phyloP scores from a whole-genome alignment of 2,329 filamentous ascomycete species.

The Aureobasidium leucospermi region DNA sequence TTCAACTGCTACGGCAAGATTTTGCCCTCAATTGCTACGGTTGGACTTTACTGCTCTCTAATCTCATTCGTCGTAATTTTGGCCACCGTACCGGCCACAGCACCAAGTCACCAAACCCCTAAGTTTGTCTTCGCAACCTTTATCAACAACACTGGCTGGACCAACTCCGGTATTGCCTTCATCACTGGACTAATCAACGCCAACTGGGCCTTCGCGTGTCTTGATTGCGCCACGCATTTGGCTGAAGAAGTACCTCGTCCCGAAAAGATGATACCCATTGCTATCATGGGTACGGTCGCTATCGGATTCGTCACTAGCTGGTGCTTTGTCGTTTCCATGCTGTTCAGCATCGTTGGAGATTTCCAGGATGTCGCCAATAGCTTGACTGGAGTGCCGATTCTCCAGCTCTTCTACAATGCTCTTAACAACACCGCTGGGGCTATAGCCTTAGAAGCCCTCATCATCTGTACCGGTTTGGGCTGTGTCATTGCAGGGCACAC shows the following conservation, averaged over 20 bases:
- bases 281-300: constrained; percentile 42
- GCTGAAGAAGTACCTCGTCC: constrained; percentile 44
- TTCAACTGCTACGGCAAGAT: constrained; percentile 32
- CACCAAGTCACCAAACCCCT: constrained; percentile 37
- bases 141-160: constrained; percentile 46
- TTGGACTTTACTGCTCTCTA: constrained; percentile 41
- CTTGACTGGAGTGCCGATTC: constrained; percentile 39
- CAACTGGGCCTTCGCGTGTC: constrained; percentile 45
- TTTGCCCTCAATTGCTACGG: constrained; percentile 33
- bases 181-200: constrained; percentile 46
- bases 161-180: constrained; percentile 41
- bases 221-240: constrained; percentile 45
- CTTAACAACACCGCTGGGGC: constrained; percentile 37
- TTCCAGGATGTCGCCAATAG: constrained; percentile 35
- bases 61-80: constrained; percentile 43
- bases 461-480: constrained; percentile 51
- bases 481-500: constrained; percentile 60
- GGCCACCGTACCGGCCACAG: constrained; percentile 39
- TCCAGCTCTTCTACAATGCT: constrained; percentile 41
- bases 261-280: constrained; percentile 42
- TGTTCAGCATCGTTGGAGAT: constrained; percentile 44
- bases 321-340: constrained; percentile 42
- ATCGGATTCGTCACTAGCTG: constrained; percentile 45
- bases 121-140: constrained; percentile 47
- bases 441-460: constrained; percentile 39